These are phyloP conservation scores for Tuber indicum DNA, from an alignment of 495 filamentous ascomycete genomes.

Conservation along the genomic window DNA sequence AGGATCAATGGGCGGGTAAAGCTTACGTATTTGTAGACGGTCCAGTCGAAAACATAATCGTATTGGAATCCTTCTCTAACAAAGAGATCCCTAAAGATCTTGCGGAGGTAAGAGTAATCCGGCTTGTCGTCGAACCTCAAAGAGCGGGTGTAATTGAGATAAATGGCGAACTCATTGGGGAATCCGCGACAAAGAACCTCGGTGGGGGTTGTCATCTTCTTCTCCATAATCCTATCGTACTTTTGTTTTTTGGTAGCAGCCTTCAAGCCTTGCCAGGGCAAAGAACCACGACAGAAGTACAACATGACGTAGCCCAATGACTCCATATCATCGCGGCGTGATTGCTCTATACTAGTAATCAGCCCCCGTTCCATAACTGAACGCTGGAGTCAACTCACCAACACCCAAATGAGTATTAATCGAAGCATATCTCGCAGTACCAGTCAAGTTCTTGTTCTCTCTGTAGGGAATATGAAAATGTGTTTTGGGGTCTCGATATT, in stretches of 20 bases:
- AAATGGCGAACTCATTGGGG: slow-evolving; percentile 99
- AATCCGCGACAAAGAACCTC: slow-evolving; percentile 99
- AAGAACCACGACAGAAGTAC: slow-evolving; percentile 98
- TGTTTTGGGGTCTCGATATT: slow-evolving; percentile 99
- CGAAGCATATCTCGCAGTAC: slow-evolving; percentile 96
- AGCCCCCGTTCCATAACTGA: background rate
- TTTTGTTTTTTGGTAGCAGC: slow-evolving; percentile 99
- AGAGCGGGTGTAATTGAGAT: slow-evolving; percentile 98
- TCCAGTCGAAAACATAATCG: slow-evolving; percentile 99
- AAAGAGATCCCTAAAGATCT: slow-evolving; percentile 99
- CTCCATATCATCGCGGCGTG: slow-evolving; percentile 99
- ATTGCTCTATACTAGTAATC: slow-evolving; percentile 65
- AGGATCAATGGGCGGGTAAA: background rate
- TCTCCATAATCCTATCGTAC: slow-evolving; percentile 99
- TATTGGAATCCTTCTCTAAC: slow-evolving; percentile 99
- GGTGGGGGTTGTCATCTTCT: slow-evolving; percentile 99
- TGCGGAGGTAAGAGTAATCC: slow-evolving; percentile 98
- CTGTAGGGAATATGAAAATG: slow-evolving; percentile 99
- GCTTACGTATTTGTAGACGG: slow-evolving; percentile 89
- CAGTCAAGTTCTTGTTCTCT: slow-evolving; percentile 99
- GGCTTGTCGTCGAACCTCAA: slow-evolving; percentile 99
- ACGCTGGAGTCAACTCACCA: slow-evolving; percentile 51
- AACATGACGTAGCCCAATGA: slow-evolving; percentile 99
- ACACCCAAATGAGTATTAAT: slow-evolving; percentile 99
- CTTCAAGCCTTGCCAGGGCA: slow-evolving; percentile 99